Evolutionary conservation across 1,284 basidiomycete species (phyloP), one percentile per base, ranked within the genome.

Genomic region (Moesziomyces aphidis): DNA sequence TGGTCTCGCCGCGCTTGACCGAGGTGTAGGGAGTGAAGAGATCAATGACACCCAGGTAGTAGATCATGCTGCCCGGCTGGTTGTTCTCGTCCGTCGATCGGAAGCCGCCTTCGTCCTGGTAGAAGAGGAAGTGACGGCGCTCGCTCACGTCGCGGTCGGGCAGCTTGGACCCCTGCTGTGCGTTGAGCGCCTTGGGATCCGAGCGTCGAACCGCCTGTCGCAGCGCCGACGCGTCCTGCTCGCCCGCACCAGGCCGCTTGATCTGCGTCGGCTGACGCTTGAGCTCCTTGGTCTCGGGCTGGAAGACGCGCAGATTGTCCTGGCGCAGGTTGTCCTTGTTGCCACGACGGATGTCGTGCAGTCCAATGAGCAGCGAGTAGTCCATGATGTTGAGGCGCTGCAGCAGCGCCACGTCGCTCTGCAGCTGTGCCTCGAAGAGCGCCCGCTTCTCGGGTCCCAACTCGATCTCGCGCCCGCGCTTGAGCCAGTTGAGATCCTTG

Each of bases 401-500:
- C 81, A 99, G 86, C 76, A 98, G 90, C 84, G 92, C 93, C 46
- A 91, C 89, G 81, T 99, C 97, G 50, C 94, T 87, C 61, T 91
- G 87, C 34, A 99, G 86, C 86, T 99, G 96, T 83, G 95, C 95
- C 13, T 91, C 91, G 80, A 99, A 87, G 34, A 97, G 86, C 1
- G 93, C 93, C 47, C 92, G 88, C 86, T 98, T 99, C 87, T 96
- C 94, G 0, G 96, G 96, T 0, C 96, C 96, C 23, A 98, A 86
- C 85, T 96, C 92, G 60, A 99, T 88, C 79, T 86, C 88, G 77
- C 92, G 91, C 11, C 87, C 87, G 7, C 94, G 87, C 65, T 92
- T 90, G 65, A 98, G 92, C 95, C 96, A 99, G 85, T 99, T 99
- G 76, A 95, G 86, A 85, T 99, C 96, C 86, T 99, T 99, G 71